phyloP scores from a whole-genome alignment of 495 filamentous ascomycete genomes.

The Stereocaulon alpinum region DNA sequence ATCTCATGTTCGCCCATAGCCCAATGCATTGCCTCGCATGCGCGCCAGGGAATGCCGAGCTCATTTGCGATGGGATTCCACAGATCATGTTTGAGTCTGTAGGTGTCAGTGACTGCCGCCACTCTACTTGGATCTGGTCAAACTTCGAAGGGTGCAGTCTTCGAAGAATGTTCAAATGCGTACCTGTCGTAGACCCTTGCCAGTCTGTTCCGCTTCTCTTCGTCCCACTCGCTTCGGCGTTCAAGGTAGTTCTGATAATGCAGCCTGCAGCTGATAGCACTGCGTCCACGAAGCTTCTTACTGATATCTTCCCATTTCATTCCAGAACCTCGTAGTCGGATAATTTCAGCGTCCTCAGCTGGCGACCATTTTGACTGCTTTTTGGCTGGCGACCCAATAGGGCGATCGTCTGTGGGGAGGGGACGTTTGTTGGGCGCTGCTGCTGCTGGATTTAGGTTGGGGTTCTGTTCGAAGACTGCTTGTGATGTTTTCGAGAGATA shows the following conservation, averaged over 20 bases:
- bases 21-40: constrained; percentile 98
- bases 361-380: constrained; percentile 86
- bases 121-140: not conserved
- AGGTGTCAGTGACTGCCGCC: not conserved
- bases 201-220: constrained; percentile 93
- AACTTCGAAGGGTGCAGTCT: not conserved
- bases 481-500: constrained; percentile 4
- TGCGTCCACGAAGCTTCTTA: constrained; percentile 76
- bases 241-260: constrained; percentile 98
- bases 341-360: constrained; percentile 83
- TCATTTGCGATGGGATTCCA: constrained; percentile 90
- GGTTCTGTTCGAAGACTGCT: constrained; percentile 5
- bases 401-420: constrained; percentile 10
- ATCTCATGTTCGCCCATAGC: constrained; percentile 88
- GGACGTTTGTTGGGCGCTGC: constrained; percentile 18
- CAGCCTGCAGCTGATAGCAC: constrained; percentile 83
- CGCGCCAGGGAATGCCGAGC: constrained; percentile 92
- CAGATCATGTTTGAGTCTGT: constrained; percentile 93
- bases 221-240: constrained; percentile 82
- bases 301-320: constrained; percentile 99
- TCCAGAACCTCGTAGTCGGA: constrained; percentile 72
- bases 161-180: not conserved
- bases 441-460: constrained; percentile 2
- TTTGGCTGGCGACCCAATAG: constrained; percentile 71
- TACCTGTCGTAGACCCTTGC: constrained; percentile 94